phyloP scores from a whole-genome alignment of 176 grass and related monocot genomes.

The Microstegium vimineum region DNA sequence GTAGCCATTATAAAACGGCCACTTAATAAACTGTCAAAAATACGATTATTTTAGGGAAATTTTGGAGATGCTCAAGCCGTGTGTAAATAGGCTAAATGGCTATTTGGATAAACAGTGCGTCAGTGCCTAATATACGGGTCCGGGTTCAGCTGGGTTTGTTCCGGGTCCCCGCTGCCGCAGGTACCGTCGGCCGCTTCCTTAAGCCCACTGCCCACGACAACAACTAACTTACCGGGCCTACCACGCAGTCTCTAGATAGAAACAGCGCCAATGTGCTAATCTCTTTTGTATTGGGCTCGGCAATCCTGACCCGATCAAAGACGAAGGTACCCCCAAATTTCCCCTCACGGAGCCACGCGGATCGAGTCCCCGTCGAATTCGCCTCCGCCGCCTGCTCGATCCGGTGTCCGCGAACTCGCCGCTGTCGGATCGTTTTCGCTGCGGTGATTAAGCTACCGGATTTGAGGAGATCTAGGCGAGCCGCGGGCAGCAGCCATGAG shows the following conservation, averaged over 20 bases:
- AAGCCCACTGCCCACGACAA: background rate
- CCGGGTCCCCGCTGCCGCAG: background rate
- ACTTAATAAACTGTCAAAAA: no score
- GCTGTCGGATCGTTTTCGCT: background rate
- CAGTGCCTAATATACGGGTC: no score
- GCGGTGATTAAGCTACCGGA: background rate
- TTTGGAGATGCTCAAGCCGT: no score
- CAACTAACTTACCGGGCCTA: background rate
- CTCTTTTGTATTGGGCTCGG: background rate
- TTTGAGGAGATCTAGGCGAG: constrained; percentile 12
- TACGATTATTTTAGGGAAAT: no score
- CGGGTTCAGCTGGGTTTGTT: background rate
- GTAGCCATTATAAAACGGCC: no score
- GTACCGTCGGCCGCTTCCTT: constrained; percentile 4
- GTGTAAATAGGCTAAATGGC: no score
- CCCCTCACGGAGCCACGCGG: background rate
- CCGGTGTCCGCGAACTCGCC: background rate
- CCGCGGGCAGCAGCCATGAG: constrained; percentile 49
- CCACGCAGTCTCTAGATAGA: background rate
- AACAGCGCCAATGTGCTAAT: background rate
- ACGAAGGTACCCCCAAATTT: constrained; percentile 6
- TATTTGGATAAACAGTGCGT: no score
- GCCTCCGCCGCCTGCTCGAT: constrained; percentile 8
- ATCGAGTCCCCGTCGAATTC: background rate
- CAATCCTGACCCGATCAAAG: constrained; percentile 16